A percentile compares a stretch with the other conserved stretches of the same genome.
Evolutionary conservation across 257 asterid species (phyloP).

Genomic region (Solanum sejunctum): DNA sequence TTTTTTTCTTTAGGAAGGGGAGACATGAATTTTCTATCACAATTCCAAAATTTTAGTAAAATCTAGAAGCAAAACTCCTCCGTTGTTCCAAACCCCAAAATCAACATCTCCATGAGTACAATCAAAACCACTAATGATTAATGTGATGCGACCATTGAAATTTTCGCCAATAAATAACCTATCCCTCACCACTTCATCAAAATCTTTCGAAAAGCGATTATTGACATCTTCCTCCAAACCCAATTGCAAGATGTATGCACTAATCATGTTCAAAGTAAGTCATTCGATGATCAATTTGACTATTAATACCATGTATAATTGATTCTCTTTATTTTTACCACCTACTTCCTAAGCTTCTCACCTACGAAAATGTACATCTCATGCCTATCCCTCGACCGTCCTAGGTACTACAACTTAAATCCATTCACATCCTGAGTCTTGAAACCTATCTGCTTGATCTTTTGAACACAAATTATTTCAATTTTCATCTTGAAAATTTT

Average conservation of each 20-base stretch:
- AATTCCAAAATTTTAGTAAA: not conserved
- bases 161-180: not conserved
- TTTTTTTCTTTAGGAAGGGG: too few species aligned
- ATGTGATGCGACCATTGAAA: not conserved
- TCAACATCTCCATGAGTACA: not conserved
- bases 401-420: too few species aligned
- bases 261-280: not conserved
- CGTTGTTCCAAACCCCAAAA: not conserved
- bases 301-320: too few species aligned
- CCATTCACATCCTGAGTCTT: too few species aligned
- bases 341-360: too few species aligned
- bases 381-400: too few species aligned
- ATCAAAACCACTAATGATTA: not conserved
- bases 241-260: not conserved
- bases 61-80: not conserved
- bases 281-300: too few species aligned
- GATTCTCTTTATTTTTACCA: too few species aligned
- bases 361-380: too few species aligned
- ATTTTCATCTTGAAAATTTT: too few species aligned
- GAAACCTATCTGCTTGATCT: too few species aligned
- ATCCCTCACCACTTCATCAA: not conserved
- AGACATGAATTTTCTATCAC: not conserved
- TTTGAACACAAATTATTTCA: too few species aligned
- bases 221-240: not conserved
- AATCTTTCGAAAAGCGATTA: not conserved